Percentiles rank a stretch among this genome's conserved stretches.
phyloP scores from a whole-genome alignment of 2,329 filamentous ascomycete species.

The Sclerotinia borealis region DNA sequence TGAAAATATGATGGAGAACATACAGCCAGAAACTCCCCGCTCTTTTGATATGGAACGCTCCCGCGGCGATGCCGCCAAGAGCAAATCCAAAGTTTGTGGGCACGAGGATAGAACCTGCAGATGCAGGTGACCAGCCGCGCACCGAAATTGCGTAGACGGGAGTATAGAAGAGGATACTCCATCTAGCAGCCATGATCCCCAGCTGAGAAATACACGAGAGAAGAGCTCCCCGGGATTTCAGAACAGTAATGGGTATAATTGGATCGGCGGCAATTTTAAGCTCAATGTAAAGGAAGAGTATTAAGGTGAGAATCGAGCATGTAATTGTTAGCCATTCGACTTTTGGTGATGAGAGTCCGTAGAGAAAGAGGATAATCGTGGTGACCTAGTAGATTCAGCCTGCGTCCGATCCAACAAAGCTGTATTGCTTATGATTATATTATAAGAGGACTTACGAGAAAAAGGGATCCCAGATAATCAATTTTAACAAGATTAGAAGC shows the following conservation, averaged over 20 bases:
- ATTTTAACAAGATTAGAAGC: slow-evolving; percentile 55
- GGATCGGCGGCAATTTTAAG: slow-evolving; percentile 58
- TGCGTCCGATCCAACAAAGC: neutral
- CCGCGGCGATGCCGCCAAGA: slow-evolving; percentile 64
- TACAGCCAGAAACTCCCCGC: slow-evolving; percentile 64
- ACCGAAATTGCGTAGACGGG: slow-evolving; percentile 76
- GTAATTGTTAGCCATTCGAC: slow-evolving; percentile 55
- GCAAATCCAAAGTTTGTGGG: slow-evolving; percentile 80
- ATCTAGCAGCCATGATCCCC: slow-evolving; percentile 74
- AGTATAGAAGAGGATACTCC: slow-evolving; percentile 74
- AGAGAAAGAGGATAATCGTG: slow-evolving; percentile 66
- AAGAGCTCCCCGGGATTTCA: slow-evolving; percentile 64
- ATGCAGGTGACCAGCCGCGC: slow-evolving; percentile 60
- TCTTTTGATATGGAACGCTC: slow-evolving; percentile 69
- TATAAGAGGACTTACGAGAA: slow-evolving; percentile 45
- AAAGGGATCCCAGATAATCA: slow-evolving; percentile 67
- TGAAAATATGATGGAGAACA: slow-evolving; percentile 17
- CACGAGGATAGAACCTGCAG: slow-evolving; percentile 69
- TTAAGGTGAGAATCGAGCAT: slow-evolving; percentile 46
- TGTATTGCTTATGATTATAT: neutral
- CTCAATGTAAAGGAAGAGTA: slow-evolving; percentile 58
- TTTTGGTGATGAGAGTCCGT: slow-evolving; percentile 58
- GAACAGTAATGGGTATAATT: slow-evolving; percentile 65
- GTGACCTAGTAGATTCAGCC: slow-evolving; percentile 42
- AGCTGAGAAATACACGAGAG: slow-evolving; percentile 70